Evolutionary conservation across 805 yeast genomes (phyloP), one percentile per base, ranked within the genome.

Genomic region (Tetrapisispora iriomotensis): DNA sequence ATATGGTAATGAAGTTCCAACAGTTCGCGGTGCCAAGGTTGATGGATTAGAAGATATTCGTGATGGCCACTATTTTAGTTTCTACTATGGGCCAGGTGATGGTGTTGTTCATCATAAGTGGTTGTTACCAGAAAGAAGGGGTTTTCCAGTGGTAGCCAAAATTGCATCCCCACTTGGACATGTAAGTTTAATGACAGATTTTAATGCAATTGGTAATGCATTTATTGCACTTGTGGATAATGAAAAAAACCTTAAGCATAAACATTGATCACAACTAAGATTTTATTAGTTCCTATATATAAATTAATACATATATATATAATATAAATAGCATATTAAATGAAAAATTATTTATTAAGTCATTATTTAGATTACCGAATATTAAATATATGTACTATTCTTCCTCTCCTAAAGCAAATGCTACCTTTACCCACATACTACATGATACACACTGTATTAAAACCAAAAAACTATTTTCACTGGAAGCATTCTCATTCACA

Each of bases 81-180:
- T 85, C 50, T 75, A 72, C 49, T 87, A 84, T 51, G 95, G 94
- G 0, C 84, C 85, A 4, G 96, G 96, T 13, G 96, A 88, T 58
- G 96, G 96, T 31, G 96, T 88, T 15, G 85, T 85, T 1, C 83
- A 83, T 59, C 83, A 81, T 47, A 74, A 74, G 45, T 81, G 87
- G 82, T 61, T 83, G 36, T 74, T 87, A 74, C 96, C 96, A 0
- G 83, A 81, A 47, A 62, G 63, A 30, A 70, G 71, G 45, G 94
- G 90, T 0, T 86, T 82, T 52, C 77, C 80, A 3, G 71, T 83
- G 2, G 82, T 71, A 12, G 88, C 81, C 8, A 79, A 78, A 49
- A 67, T 83, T 31, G 68, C 77, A 1, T 71, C 82, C 25, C 68
- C 65, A 2, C 63, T 72, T 33, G 95, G 95, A 1, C 96, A 88